Base-by-base conservation (phyloP, 1,284 basidiomycete species). In the Gymnopus androsaceus region DNA sequence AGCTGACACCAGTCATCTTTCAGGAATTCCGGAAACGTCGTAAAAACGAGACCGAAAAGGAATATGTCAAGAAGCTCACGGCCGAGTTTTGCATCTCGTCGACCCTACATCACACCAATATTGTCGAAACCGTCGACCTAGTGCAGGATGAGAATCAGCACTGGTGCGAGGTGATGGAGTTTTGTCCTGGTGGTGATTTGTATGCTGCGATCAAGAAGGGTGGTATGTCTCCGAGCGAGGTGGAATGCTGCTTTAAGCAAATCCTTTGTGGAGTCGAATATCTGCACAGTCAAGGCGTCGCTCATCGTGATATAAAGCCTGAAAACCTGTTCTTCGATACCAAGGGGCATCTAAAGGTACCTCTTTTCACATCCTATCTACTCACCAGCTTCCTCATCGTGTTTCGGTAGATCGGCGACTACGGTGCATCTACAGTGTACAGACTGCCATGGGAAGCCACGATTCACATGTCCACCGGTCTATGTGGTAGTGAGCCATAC, bases 131-230 rank as follows among this genome's bases (percentile, higher is more conserved):
- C 2, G 97, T 99, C 59, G 96, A 99, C 74, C 85, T 99, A 62
- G 92, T 99, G 25, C 96, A 99, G 69, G 96, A 99, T 73, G 96
- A 99, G 74, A 87, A 81, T 63, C 88, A 92, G 60, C 90, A 95
- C 68, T 99, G 96, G 96, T 99, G 96, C 70, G 96, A 99, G 73
- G 96, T 99, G 59, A 98, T 99, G 97, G 97, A 99, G 75, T 98
- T 95, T 69, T 98, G 96, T 72, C 93, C 94, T 1, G 96, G 96
- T 51, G 95, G 95, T 4, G 95, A 98, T 74, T 79, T 98, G 33
- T 98, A 98, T 69, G 95, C 94, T 23, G 95, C 95, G 34, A 98
- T 98, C 79, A 98, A 98, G 82, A 94, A 93, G 70, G 96, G 95
- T 67, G 87, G 92, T 62, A 97, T 99, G 94, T 90, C 88, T 15